Evolutionary conservation across 768 basidiomycete genomes (phyloP).

Genomic region (Podaxis rugospora): DNA sequence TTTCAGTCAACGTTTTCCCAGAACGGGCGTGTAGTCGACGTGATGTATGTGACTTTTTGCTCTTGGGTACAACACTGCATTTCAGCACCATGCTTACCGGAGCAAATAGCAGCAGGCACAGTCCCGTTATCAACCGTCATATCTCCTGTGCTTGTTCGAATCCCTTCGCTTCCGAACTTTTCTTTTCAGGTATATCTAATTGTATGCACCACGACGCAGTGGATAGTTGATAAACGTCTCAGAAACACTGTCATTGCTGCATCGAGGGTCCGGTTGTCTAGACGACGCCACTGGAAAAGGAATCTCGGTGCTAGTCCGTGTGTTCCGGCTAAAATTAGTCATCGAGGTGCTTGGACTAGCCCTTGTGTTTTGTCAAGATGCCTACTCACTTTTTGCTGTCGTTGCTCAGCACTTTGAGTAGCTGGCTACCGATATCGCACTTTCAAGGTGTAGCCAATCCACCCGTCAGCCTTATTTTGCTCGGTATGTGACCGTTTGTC

Average conservation of each 20-base stretch:
- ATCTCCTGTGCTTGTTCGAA: too few species aligned
- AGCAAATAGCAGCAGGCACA: too few species aligned
- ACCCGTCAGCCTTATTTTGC: neutral
- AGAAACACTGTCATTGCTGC: neutral
- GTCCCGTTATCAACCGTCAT: too few species aligned
- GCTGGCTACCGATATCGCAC: neutral
- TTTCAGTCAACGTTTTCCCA: too few species aligned
- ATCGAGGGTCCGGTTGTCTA: neutral
- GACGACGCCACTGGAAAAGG: neutral
- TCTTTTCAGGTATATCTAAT: too few species aligned
- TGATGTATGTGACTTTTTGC: too few species aligned
- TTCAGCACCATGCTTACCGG: too few species aligned
- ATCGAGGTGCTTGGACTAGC: neutral
- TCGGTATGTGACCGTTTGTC: neutral
- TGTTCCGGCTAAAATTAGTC: slow-evolving; percentile 6
- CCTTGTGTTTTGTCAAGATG: neutral
- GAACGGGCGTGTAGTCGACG: too few species aligned
- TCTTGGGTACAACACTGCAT: too few species aligned
- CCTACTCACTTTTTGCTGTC: neutral
- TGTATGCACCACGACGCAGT: neutral
- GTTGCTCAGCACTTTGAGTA: too few species aligned
- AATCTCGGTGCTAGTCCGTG: neutral
- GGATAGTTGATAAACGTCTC: neutral
- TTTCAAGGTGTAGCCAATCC: neutral
- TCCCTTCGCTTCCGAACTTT: too few species aligned